Base-by-base conservation (phyloP, 106 monocot species). In the Agapanthus africanus region DNA sequence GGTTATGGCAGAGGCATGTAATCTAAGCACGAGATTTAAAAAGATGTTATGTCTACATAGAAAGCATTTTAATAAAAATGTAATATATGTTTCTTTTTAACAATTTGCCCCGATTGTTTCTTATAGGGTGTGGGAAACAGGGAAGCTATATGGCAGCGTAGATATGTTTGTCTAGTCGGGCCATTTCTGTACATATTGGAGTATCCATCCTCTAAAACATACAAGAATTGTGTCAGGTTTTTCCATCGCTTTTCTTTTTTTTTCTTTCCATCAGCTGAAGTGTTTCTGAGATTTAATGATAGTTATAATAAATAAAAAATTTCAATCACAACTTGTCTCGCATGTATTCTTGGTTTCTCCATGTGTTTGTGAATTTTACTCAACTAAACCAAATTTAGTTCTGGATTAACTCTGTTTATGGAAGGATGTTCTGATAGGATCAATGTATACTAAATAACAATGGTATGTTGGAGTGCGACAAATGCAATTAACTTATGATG, bases 51-150 rank as follows among this genome's bases (percentile, higher is more conserved):
- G n/a, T 44, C 16, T 44, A 6, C 4, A 57, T 28, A n/a, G 30
- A 19, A 0, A 57, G 30, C 16, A 30, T 5, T 57, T 52, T 57
- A n/a, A 50, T 4, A n/a, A 50, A 11, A 2, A 21, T 50, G 56
- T 30, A 13, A 57, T 50, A 19, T 57, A n/a, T n/a, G n/a, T n/a
- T n/a, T n/a, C 11, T 27, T 27, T 57, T 57, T 57, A 27, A 18
- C 27, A 28, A 1, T 18, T 4, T 18, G 27, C 4, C 7, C 16
- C 11, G n/a, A 21, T 13, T 39, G 7, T 67, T 56, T 74, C 19
- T 46, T 76, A 49, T 64, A 99, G 99, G 99, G 99, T 70, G 88
- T 99, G 37, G 99, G 93, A 54, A 99, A 93, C 67, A 80, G 99
- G 52, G 99, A 99, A 83, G 89, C 99, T 77, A 67, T 83, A 37